Evolutionary conservation across 495 filamentous ascomycete species (phyloP), one percentile per base, ranked within the genome.

Genomic region (Tuber calosporum): DNA sequence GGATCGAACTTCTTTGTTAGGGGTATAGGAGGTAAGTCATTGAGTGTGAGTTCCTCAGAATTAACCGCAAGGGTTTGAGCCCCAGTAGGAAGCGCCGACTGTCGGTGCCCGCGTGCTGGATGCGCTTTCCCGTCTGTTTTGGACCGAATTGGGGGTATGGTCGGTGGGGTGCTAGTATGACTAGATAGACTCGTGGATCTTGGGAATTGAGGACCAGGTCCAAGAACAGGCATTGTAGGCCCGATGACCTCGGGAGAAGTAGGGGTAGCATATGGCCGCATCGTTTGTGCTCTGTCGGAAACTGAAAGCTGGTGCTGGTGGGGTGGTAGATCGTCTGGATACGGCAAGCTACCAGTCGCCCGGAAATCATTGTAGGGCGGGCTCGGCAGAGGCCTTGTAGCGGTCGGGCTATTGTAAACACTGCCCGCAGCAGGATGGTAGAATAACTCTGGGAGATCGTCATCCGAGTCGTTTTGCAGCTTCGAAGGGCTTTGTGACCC

Each of bases 61-160:
- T 78, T 75, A 36, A 40, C 26, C 20, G 34, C 68, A 15, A 77
- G 75, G 3, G 62, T 48, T 22, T 68, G 68, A 17, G 68, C 42
- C n/a, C 76, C 68, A 2, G 75, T 39, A 38, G 69, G 68, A 73
- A 77, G 76, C 17, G 70, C 42, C n/a, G 76, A 78, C 38, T 77
- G 76, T 36, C 78, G 72, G 71, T 77, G 79, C 38, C 62, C 69
- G 53, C 78, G 74, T 58, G 75, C 79, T 67, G 79, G 79, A 72
- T 85, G 80, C 66, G 89, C 86, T 68, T 95, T 91, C 36, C 95
- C 95, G 83, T 99, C 95, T 30, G 95, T 99, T 84, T 97, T 93
- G 7, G 95, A 97, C 74, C 95, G 89, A 53, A 91, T 91, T 43
- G 94, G 93, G 53, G 93, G 88, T 73, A 91, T 86, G 77, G 93